Conservation (phyloP, 345 rosid genomes). For the Eutrema heterophyllum region DNA sequence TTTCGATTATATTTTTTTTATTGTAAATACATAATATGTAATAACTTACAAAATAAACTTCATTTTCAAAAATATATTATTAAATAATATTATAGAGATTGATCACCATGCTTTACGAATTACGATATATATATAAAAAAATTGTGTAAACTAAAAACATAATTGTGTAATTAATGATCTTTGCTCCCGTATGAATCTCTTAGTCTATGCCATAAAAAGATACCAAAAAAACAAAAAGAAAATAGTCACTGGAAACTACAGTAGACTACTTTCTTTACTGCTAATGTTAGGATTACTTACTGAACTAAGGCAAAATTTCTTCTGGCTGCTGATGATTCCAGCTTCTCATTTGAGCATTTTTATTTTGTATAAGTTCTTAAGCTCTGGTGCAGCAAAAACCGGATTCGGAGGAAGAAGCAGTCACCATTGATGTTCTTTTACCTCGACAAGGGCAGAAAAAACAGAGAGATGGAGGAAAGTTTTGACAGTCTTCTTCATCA, state of each 20-base stretch:
- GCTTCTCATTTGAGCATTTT: no score
- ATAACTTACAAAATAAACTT: no score
- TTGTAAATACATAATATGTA: no score
- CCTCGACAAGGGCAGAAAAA: background rate
- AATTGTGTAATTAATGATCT: no score
- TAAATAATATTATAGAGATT: no score
- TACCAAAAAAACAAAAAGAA: background rate
- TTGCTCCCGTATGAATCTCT: no score
- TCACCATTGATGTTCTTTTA: background rate
- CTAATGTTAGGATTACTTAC: conserved; percentile 13
- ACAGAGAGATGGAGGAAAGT: background rate
- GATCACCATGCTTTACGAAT: no score
- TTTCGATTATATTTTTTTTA: no score
- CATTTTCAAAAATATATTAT: no score
- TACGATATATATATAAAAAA: no score
- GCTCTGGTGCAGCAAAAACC: conserved; percentile 2
- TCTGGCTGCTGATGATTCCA: background rate
- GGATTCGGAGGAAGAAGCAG: background rate
- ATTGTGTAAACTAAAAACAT: no score
- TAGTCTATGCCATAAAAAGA: background rate
- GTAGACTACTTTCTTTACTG: background rate
- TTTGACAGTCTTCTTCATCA: conserved; percentile 2
- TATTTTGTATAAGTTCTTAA: background rate
- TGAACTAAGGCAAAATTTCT: conserved; percentile 7
- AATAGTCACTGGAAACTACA: background rate